phyloP scores from a whole-genome alignment of 768 basidiomycete species.

The Boletus sensibilis region DNA sequence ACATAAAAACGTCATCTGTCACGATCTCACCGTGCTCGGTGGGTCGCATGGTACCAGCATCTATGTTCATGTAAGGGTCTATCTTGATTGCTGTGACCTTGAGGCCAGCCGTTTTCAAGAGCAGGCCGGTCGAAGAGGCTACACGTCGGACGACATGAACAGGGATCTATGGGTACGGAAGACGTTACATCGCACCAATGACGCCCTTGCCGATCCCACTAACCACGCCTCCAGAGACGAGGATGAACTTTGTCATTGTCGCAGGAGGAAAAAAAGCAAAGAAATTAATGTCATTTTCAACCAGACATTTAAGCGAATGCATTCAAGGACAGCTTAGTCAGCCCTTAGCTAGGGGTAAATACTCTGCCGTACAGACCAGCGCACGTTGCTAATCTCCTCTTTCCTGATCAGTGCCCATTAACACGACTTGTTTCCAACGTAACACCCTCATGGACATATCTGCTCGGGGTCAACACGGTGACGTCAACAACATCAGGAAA shows the following conservation, averaged over 20 bases:
- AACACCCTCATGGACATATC: background rate
- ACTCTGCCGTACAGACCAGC: background rate
- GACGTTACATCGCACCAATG: slow-evolving; percentile 66
- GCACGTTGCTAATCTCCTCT: background rate
- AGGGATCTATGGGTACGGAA: slow-evolving; percentile 10
- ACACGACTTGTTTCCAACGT: background rate
- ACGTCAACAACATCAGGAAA: background rate
- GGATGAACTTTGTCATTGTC: slow-evolving; percentile 90
- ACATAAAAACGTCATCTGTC: slow-evolving; percentile 1
- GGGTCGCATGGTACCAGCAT: slow-evolving; percentile 98
- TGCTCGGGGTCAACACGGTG: background rate
- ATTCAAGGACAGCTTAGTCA: slow-evolving; percentile 10
- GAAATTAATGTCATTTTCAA: background rate
- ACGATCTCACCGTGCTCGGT: slow-evolving; percentile 86
- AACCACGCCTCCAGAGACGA: slow-evolving; percentile 96
- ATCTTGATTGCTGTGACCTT: slow-evolving; percentile 99
- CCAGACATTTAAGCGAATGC: background rate
- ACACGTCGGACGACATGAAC: slow-evolving; percentile 25
- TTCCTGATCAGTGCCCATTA: background rate
- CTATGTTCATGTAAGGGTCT: slow-evolving; percentile 99
- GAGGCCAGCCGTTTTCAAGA: slow-evolving; percentile 91
- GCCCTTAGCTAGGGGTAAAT: background rate
- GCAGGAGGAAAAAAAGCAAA: slow-evolving; percentile 6
- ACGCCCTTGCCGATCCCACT: slow-evolving; percentile 99
- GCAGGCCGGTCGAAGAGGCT: slow-evolving; percentile 96